These are phyloP conservation scores for Diutina rugosa DNA, from an alignment of 1,139 yeast species.

Conservation along the genomic window DNA sequence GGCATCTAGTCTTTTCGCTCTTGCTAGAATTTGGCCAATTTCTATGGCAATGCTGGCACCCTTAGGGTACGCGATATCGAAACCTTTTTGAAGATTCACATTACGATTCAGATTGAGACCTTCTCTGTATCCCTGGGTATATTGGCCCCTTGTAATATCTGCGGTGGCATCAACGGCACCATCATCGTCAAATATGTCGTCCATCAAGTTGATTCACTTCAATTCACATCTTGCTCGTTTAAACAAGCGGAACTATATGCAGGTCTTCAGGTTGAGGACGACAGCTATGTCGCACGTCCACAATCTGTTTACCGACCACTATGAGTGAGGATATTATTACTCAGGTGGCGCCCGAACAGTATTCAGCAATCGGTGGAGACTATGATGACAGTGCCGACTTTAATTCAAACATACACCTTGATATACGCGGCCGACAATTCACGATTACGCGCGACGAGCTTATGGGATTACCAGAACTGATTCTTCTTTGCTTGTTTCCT, in stretches of 20 bases:
- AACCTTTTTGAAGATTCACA: constrained; percentile 59
- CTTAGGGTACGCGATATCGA: constrained; percentile 63
- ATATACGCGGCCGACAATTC: constrained; percentile 51
- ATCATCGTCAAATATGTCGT: not conserved
- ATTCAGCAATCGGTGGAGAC: constrained; percentile 9
- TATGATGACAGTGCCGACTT: constrained; percentile 24
- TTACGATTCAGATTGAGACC: constrained; percentile 70
- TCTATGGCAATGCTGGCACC: constrained; percentile 61
- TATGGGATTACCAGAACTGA: constrained; percentile 83
- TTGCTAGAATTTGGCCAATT: constrained; percentile 59
- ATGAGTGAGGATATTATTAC: constrained; percentile 42
- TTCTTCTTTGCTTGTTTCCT: constrained; percentile 76
- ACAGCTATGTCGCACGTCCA: not conserved
- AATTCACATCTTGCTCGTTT: not conserved
- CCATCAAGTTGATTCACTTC: not conserved
- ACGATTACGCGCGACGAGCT: constrained; percentile 78
- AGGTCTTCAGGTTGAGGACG: not conserved
- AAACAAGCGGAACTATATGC: not conserved
- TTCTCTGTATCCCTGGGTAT: constrained; percentile 73
- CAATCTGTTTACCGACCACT: not conserved
- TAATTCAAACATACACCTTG: constrained; percentile 52
- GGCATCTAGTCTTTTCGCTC: constrained; percentile 8
- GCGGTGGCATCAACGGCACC: constrained; percentile 20
- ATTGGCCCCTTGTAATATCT: constrained; percentile 47
- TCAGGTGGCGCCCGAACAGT: constrained; percentile 42